Evolutionary conservation across 2,329 filamentous ascomycete species (phyloP), one percentile per base, ranked within the genome.

Genomic region (Ceratocystis diversiconidia): DNA sequence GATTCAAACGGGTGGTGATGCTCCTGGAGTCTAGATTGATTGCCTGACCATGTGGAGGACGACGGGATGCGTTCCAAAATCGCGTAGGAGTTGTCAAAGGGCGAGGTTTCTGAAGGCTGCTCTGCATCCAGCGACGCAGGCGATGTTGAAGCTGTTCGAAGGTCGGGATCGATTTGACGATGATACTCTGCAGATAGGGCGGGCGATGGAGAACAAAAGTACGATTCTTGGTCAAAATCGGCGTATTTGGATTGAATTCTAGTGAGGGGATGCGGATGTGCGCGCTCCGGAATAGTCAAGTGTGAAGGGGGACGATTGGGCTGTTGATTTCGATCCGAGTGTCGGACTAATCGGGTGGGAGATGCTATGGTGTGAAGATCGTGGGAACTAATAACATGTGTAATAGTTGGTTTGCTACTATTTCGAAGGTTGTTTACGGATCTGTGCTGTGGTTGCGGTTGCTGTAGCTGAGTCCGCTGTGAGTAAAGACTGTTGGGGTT

Each of bases 21-120:
- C 30, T 7, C 19, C 19, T 19, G 48, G 41, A 30, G 62, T 32
- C 32, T 46, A 22, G 52, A 28, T 30, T 22, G 22, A 25, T 36
- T 50, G 22, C n/a, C 32, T 8, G 61, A 28, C 12, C 43, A 28
- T 5, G 43, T 62, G n/a, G 25, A 48, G 10, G 41, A 50, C 10
- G 43, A 32, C 15, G 25, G 46, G n/a, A 30, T 44, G n/a, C 25
- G 61, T 48, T 62, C 61, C 5, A 43, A 25, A 36, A 62, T 32
- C 4, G 36, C 61, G 43, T 62, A 50, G 19, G 46, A 44, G 61
- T 62, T 62, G 61, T 62, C 44, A 25, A 62, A 62, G 5, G 61
- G 61, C 12, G 61, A 62, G 10, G 8, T 25, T 2, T 48, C 17
- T 3, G 41, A 41, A 17, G 7, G 62, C 46, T 8, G 25, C 1